Evolutionary conservation across 129 eudicot genomes (phyloP).

Genomic region (Saussurea involucrata): DNA sequence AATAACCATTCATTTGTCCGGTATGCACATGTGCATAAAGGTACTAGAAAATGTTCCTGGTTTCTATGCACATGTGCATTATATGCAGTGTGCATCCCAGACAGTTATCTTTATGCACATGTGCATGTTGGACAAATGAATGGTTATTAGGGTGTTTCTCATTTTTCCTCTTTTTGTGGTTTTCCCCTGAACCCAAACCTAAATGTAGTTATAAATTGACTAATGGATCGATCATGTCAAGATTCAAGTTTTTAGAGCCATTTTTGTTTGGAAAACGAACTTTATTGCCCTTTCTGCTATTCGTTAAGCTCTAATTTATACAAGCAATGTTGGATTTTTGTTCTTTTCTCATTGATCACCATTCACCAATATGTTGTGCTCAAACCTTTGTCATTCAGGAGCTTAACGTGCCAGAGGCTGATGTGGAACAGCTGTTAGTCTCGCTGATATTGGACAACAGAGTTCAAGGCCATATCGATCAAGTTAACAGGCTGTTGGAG

Average conservation of each 20-base stretch:
- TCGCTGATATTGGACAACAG: slow-evolving; percentile 91
- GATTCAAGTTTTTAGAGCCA: background rate
- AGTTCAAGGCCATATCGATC: slow-evolving; percentile 95
- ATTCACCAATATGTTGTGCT: background rate
- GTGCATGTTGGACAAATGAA: background rate
- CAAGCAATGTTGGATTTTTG: background rate
- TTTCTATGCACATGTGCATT: background rate
- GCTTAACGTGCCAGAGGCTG: slow-evolving; percentile 95
- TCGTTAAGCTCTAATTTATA: background rate
- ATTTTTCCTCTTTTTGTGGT: background rate
- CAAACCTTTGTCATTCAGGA: slow-evolving; percentile 45
- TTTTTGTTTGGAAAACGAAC: background rate
- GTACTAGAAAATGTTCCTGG: background rate
- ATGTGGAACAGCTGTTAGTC: slow-evolving; percentile 87
- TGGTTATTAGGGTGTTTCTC: background rate
- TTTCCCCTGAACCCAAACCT: background rate
- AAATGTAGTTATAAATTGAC: background rate
- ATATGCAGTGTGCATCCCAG: too few relatives aligned
- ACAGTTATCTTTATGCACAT: background rate
- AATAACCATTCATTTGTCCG: background rate
- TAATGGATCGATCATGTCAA: background rate
- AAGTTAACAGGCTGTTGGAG: slow-evolving; percentile 91
- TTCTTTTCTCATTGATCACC: background rate
- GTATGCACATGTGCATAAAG: background rate
- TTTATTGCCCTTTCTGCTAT: background rate